Evolutionary conservation across 2,329 filamentous ascomycete genomes (phyloP).

Genomic region (Karstenula rhodostoma): DNA sequence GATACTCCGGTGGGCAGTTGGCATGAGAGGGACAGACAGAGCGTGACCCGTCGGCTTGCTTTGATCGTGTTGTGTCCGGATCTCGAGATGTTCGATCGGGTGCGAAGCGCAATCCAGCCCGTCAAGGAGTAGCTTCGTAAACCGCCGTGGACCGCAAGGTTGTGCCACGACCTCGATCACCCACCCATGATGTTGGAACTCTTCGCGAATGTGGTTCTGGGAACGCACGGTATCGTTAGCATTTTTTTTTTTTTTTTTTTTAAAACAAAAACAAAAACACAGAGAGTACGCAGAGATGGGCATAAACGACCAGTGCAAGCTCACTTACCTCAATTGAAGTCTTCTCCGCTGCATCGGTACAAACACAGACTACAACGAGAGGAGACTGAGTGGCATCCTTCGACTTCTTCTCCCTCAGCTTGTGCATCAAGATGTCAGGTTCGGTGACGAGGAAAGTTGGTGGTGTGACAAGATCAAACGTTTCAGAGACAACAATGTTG

Average conservation of each 20-base stretch:
- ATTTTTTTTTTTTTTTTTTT: background rate
- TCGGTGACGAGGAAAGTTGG: slow-evolving; percentile 40
- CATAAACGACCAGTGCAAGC: background rate
- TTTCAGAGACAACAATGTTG: slow-evolving; percentile 29
- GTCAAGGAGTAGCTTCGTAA: slow-evolving; percentile 34
- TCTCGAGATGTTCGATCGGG: slow-evolving; percentile 23
- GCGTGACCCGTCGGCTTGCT: slow-evolving; percentile 10
- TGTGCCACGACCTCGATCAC: slow-evolving; percentile 36
- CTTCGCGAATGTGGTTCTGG: slow-evolving; percentile 21
- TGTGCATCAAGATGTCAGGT: slow-evolving; percentile 31
- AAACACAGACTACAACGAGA: slow-evolving; percentile 38
- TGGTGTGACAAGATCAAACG: slow-evolving; percentile 22
- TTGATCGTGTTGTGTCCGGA: slow-evolving; percentile 26
- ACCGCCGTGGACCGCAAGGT: slow-evolving; percentile 40
- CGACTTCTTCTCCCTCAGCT: slow-evolving; percentile 27
- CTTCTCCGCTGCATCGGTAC: slow-evolving; percentile 40
- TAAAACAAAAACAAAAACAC: no score
- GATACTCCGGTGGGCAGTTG: slow-evolving; percentile 30
- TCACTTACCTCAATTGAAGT: slow-evolving; percentile 29
- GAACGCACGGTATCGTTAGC: background rate
- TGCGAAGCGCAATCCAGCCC: slow-evolving; percentile 31
- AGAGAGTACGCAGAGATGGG: background rate
- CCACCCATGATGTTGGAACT: slow-evolving; percentile 38
- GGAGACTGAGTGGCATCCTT: slow-evolving; percentile 26
- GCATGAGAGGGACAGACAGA: slow-evolving; percentile 7